phyloP scores from a whole-genome alignment of 768 basidiomycete species.

The Russula emetica region DNA sequence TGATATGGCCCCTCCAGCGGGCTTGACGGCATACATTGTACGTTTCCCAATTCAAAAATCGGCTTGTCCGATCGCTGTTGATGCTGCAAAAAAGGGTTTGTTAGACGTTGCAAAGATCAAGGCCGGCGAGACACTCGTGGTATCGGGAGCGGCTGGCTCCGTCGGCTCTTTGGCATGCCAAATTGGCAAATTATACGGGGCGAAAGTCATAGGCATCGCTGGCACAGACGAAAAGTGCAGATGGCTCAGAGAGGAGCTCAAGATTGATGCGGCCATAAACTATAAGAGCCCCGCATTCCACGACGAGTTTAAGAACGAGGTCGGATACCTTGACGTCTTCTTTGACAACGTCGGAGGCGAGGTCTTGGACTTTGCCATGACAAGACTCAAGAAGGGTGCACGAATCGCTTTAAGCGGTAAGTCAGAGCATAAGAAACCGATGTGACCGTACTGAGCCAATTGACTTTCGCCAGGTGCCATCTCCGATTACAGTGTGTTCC shows the following conservation, averaged over 20 bases:
- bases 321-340: slow-evolving; percentile 78
- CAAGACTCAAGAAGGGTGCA: slow-evolving; percentile 70
- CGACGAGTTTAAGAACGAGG: slow-evolving; percentile 60
- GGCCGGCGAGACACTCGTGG: slow-evolving; percentile 78
- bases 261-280: slow-evolving; percentile 78
- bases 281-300: slow-evolving; percentile 78
- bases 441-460: background rate
- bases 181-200: slow-evolving; percentile 72
- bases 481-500: slow-evolving; percentile 67
- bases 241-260: slow-evolving; percentile 81
- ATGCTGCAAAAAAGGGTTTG: slow-evolving; percentile 54
- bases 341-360: slow-evolving; percentile 85
- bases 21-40: slow-evolving; percentile 85
- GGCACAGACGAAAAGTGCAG: slow-evolving; percentile 79
- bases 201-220: slow-evolving; percentile 84
- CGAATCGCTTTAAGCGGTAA: slow-evolving; percentile 78
- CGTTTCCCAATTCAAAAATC: slow-evolving; percentile 28
- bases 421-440: slow-evolving; percentile 28
- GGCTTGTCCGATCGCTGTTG: background rate
- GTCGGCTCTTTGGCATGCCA: slow-evolving; percentile 84
- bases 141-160: slow-evolving; percentile 88
- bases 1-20: slow-evolving; percentile 41
- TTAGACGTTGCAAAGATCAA: slow-evolving; percentile 77
- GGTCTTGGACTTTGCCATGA: slow-evolving; percentile 73
- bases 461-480: slow-evolving; percentile 58